Conservation (phyloP, 352 stramenopile genomes). For the Globisporangium megalacanthum region DNA sequence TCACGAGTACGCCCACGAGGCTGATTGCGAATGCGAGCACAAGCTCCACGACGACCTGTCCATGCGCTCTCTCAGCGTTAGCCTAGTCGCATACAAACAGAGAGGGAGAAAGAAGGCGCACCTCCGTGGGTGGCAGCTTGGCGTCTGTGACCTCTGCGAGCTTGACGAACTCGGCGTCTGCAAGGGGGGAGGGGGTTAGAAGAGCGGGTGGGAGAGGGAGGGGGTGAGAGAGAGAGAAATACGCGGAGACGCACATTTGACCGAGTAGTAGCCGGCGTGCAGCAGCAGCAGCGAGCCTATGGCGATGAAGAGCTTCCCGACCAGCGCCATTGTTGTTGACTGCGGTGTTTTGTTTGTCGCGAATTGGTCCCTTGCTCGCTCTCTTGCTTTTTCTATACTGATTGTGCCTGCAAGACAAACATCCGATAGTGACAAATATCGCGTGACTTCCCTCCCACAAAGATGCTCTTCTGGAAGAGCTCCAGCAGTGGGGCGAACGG, state of each 20-base stretch:
- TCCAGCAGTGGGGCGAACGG: too few relatives aligned
- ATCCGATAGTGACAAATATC: too few relatives aligned
- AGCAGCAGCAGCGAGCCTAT: conserved; percentile 60
- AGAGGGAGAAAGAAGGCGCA: conserved; percentile 6
- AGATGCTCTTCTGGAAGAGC: conserved; percentile 44
- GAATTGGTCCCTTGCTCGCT: too few relatives aligned
- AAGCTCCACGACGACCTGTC: conserved; percentile 66
- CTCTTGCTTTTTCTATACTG: too few relatives aligned
- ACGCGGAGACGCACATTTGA: conserved; percentile 51
- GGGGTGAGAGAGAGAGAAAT: not conserved
- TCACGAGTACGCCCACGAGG: conserved; percentile 62
- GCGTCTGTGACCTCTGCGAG: conserved; percentile 67
- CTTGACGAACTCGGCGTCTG: conserved; percentile 75
- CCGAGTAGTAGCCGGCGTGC: conserved; percentile 77
- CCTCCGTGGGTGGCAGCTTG: conserved; percentile 56
- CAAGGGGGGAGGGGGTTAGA: not conserved
- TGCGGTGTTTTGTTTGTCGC: not conserved
- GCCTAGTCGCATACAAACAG: not conserved
- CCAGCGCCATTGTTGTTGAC: conserved; percentile 24
- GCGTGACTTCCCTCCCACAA: too few relatives aligned
- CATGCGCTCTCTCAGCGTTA: too few relatives aligned
- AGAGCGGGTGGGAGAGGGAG: not conserved
- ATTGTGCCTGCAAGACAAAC: too few relatives aligned
- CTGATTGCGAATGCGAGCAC: conserved; percentile 61
- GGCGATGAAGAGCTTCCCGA: conserved; percentile 69